phyloP scores from a whole-genome alignment of 495 filamentous ascomycete genomes.

The Podospora conica region DNA sequence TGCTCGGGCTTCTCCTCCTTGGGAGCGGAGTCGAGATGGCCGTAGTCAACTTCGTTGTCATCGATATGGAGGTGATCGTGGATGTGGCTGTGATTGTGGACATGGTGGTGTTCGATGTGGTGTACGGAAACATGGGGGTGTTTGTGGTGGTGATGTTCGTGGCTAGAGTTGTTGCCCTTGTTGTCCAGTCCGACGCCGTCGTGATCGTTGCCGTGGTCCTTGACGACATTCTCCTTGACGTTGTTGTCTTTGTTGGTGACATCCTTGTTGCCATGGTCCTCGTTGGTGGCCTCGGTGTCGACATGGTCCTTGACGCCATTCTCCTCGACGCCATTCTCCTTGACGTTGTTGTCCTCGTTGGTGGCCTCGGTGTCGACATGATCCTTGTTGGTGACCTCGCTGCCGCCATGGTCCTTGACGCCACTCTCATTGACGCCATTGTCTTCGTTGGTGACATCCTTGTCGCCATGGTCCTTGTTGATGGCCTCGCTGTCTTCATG shows the following conservation, averaged over 20 bases:
- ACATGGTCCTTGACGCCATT: not conserved
- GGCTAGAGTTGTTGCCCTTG: not conserved
- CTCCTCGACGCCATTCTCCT: too few species aligned
- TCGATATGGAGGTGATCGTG: too few species aligned
- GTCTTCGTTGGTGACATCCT: not conserved
- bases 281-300: not conserved
- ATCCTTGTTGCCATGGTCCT: not conserved
- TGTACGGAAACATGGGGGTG: not conserved
- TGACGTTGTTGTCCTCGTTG: not conserved
- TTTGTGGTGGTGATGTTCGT: not conserved
- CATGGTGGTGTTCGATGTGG: not conserved
- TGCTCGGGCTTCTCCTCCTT: not conserved
- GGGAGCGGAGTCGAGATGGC: not conserved
- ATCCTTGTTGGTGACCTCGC: not conserved
- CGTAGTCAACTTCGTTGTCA: not conserved
- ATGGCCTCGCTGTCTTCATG: too few species aligned
- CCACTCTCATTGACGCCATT: too few species aligned
- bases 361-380: not conserved
- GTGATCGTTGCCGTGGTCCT: not conserved
- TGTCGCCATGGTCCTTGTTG: not conserved
- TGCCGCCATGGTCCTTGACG: too few species aligned
- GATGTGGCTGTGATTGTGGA: not conserved
- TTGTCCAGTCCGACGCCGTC: not conserved
- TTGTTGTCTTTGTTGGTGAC: not conserved
- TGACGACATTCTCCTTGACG: too few species aligned